Base-by-base conservation (phyloP, 176 grass and related monocot genomes). In the Thinopyrum elongatum region DNA sequence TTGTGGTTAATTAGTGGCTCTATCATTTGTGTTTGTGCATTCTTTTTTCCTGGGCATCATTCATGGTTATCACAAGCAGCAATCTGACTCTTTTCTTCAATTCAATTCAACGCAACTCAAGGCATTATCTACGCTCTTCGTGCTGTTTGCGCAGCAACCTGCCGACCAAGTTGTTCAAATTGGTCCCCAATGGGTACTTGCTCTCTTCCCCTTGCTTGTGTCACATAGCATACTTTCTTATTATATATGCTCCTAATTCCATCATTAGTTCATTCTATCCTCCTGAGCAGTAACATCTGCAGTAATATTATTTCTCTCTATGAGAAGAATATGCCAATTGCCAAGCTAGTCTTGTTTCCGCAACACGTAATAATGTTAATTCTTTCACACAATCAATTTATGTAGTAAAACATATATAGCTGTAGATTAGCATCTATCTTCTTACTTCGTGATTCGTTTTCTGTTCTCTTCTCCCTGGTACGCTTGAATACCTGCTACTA, bases 311-410 rank as follows among this genome's bases (percentile, higher is more conserved):
- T 83, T 42, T 86, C 22, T 73, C 19, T 46, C 47, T 17, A 0
- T 51, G 1, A 51, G 16, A 62, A 77, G 44, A 78, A 71, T 82
- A 23, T 65, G 72, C 53, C 79, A 64, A 22, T 55, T 90, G 25
- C 6, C 35, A 47, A 41, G 27, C 14, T 79, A 70, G 9, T 79
- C 2, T 86, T 41, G 10, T 73, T 82, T 70, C 53, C 9, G 12
- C n/a, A 41, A 42, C 53, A 62, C 19, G 23, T 63, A 72, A 30
- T 77, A 53, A 23, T 44, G 42, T 14, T 60, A 41, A 74, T 84
- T 33, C 82, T 35, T 65, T 46, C n/a, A 34, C 63, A 44, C 42
- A 4, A 0, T 44, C 13, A 10, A 44, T 44, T 47, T 19, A 36
- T 51, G 47, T 51, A 6, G 47, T 51, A 51, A 51, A 51, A 51